Conservation (phyloP, 257 asterid species). For the Parsonsia alboflavescens region DNA sequence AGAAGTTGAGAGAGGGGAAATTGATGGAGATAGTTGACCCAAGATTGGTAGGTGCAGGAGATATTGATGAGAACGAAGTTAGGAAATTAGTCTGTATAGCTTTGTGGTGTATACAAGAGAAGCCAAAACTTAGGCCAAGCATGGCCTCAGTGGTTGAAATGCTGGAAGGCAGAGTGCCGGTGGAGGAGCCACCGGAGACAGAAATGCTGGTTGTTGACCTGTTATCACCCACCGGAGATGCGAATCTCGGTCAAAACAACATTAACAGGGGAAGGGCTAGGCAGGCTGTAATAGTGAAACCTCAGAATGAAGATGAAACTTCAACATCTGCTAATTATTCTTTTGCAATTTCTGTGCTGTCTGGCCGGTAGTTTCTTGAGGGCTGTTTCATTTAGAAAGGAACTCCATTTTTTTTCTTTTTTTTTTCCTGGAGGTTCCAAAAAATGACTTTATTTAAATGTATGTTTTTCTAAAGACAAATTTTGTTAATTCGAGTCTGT, state of each 20-base stretch:
- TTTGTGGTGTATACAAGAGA: conserved; percentile 79
- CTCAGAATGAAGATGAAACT: conserved; percentile 23
- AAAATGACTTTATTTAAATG: neutral
- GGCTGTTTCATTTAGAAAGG: neutral
- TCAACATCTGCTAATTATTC: conserved; percentile 36
- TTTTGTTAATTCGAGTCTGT: neutral
- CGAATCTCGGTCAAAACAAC: neutral
- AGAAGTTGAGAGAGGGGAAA: conserved; percentile 52
- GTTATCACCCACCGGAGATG: conserved; percentile 30
- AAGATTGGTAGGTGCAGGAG: conserved; percentile 36
- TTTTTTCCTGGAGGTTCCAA: neutral
- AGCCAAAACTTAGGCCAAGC: conserved; percentile 54
- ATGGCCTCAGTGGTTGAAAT: conserved; percentile 76
- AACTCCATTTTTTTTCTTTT: neutral
- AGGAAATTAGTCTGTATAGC: conserved; percentile 47
- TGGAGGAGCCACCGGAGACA: conserved; percentile 50
- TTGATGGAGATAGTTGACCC: conserved; percentile 59
- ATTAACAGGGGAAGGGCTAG: conserved; percentile 16
- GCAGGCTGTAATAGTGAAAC: conserved; percentile 12
- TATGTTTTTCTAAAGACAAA: neutral
- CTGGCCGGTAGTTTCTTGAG: conserved; percentile 32
- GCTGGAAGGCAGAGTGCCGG: conserved; percentile 53
- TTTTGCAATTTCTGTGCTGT: conserved; percentile 34
- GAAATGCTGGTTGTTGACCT: conserved; percentile 50
- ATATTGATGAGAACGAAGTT: conserved; percentile 35